phyloP scores from a whole-genome alignment of 2,329 filamentous ascomycete genomes.

The Dothistroma pini region DNA sequence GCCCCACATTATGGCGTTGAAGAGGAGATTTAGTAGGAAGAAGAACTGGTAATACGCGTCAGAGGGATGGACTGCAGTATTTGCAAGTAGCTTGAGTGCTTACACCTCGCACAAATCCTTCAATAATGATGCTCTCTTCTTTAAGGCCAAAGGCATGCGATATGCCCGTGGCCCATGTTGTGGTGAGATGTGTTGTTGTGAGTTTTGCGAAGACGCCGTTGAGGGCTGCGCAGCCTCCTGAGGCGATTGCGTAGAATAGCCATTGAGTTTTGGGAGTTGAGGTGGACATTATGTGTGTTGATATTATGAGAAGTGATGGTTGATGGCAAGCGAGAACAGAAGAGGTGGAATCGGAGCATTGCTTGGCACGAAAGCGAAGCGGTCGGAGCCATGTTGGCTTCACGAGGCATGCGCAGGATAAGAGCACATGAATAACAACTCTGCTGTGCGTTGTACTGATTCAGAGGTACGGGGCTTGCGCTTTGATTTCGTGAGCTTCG shows the following conservation, averaged over 20 bases:
- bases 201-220: slow-evolving; percentile 83
- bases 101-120: slow-evolving; percentile 51
- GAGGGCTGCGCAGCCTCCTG: slow-evolving; percentile 72
- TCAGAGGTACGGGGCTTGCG: neutral
- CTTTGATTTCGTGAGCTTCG: neutral
- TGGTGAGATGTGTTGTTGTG: slow-evolving; percentile 61
- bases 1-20: slow-evolving; percentile 81
- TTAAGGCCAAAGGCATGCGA: slow-evolving; percentile 47
- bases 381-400: neutral
- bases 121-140: slow-evolving; percentile 46
- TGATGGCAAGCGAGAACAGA: neutral
- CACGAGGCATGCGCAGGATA: neutral
- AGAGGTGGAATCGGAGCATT: neutral
- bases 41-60: slow-evolving; percentile 66
- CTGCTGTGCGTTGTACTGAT: too few species aligned
- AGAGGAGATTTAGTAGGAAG: slow-evolving; percentile 69
- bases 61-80: too few species aligned
- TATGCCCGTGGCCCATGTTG: slow-evolving; percentile 49
- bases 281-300: slow-evolving; percentile 5
- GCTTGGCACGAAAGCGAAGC: neutral
- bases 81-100: too few species aligned
- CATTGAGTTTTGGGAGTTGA: slow-evolving; percentile 34
- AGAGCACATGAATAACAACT: too few species aligned
- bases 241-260: slow-evolving; percentile 67
- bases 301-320: neutral